A percentile compares a stretch with the other conserved stretches of the same genome.
phyloP scores from a whole-genome alignment of 2,329 filamentous ascomycete species.

The Stachybotrys chartarum region DNA sequence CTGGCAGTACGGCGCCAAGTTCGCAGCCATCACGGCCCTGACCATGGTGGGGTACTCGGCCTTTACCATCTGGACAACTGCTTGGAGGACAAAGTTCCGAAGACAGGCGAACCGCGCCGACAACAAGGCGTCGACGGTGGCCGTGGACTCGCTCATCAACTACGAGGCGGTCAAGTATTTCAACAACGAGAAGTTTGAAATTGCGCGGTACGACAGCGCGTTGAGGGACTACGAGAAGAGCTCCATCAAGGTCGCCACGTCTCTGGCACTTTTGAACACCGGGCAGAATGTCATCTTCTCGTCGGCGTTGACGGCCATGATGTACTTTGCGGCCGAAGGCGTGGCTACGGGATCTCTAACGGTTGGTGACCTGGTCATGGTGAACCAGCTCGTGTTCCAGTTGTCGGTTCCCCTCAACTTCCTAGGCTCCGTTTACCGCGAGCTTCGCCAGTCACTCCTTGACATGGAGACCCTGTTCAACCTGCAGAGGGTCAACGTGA shows the following conservation, averaged over 20 bases:
- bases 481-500: conserved; percentile 91
- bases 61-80: conserved; percentile 95
- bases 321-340: conserved; percentile 91
- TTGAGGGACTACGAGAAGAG: conserved; percentile 82
- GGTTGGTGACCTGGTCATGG: conserved; percentile 95
- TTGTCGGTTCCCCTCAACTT: conserved; percentile 96
- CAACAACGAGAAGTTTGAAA: conserved; percentile 96
- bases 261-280: conserved; percentile 83
- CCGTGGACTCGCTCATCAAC: conserved; percentile 95
- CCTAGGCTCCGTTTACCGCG: conserved; percentile 93
- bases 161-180: conserved; percentile 99
- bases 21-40: conserved; percentile 79
- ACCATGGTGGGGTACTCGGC: conserved; percentile 93
- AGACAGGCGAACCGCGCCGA: conserved; percentile 94
- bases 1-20: conserved; percentile 88
- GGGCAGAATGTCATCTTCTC: conserved; percentile 98
- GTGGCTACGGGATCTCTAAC: conserved; percentile 76
- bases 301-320: conserved; percentile 88
- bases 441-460: conserved; percentile 85
- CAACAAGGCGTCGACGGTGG: conserved; percentile 89
- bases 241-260: conserved; percentile 95
- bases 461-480: conserved; percentile 99
- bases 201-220: conserved; percentile 81
- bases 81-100: conserved; percentile 95
- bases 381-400: conserved; percentile 98